Evolutionary conservation across 2,329 filamentous ascomycete species (phyloP).

Genomic region (Epichloe bromicola): DNA sequence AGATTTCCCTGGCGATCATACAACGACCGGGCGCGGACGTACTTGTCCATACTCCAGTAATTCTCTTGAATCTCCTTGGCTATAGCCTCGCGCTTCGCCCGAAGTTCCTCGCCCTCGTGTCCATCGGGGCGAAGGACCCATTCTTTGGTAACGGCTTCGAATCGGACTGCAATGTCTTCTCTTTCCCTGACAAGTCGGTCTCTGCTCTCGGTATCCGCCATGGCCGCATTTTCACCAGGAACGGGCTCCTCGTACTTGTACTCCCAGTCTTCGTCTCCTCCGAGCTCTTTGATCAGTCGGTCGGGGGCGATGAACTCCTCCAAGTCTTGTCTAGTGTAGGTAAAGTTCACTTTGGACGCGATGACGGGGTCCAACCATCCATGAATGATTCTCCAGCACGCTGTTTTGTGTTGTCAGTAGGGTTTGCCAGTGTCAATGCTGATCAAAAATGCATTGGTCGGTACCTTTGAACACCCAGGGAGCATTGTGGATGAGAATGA

Average conservation of each 20-base stretch:
- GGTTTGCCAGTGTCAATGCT: not conserved
- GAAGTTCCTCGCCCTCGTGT: conserved; percentile 9
- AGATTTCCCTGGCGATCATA: conserved; percentile 38
- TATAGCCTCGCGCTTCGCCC: conserved; percentile 29
- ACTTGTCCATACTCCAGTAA: conserved; percentile 61
- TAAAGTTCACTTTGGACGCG: conserved; percentile 59
- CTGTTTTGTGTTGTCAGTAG: conserved; percentile 7
- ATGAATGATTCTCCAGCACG: conserved; percentile 49
- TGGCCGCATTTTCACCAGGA: conserved; percentile 43
- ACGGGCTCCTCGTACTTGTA: conserved; percentile 52
- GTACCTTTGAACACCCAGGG: conserved; percentile 53
- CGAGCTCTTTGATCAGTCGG: conserved; percentile 41
- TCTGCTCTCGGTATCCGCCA: conserved; percentile 30
- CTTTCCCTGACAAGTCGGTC: conserved; percentile 39
- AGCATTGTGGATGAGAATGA: conserved; percentile 60
- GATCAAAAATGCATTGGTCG: not conserved
- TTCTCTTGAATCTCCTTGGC: conserved; percentile 40
- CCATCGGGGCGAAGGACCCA: conserved; percentile 37
- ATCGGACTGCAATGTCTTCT: conserved; percentile 38
- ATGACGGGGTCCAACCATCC: conserved; percentile 68
- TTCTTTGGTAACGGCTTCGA: conserved; percentile 42
- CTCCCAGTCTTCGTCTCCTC: conserved; percentile 53
- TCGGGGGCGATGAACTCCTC: conserved; percentile 49
- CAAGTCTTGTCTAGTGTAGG: conserved; percentile 47
- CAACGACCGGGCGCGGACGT: conserved; percentile 45